Evolutionary conservation across 2,329 filamentous ascomycete genomes (phyloP).

Genomic region (Lasiodiplodia gonubiensis): DNA sequence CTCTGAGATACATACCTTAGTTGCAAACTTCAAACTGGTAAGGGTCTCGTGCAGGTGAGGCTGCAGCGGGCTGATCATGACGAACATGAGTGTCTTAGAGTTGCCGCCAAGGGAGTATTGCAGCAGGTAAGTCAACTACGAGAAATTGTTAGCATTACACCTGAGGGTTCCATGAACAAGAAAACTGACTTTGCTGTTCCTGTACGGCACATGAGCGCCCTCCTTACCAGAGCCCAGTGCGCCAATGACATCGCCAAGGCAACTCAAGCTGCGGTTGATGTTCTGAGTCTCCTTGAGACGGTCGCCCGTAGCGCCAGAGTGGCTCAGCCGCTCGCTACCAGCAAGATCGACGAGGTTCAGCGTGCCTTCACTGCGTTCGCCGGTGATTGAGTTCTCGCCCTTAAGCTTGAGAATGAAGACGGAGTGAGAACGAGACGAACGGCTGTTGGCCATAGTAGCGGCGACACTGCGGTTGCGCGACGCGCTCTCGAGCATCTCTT

Average conservation of each 20-base stretch:
- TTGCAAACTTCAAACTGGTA: slow-evolving; percentile 94
- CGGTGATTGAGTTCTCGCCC: slow-evolving; percentile 73
- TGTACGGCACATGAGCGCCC: slow-evolving; percentile 83
- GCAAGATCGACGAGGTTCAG: slow-evolving; percentile 96
- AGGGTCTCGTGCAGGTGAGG: slow-evolving; percentile 90
- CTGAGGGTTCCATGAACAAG: too few relatives aligned
- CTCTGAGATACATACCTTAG: slow-evolving; percentile 67
- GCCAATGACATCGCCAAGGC: slow-evolving; percentile 91
- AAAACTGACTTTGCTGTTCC: slow-evolving; percentile 80
- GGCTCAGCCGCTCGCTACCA: slow-evolving; percentile 87
- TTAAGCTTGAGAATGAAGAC: slow-evolving; percentile 84
- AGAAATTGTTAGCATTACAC: slow-evolving; percentile 32
- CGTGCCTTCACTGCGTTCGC: slow-evolving; percentile 87
- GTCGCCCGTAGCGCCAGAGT: slow-evolving; percentile 84
- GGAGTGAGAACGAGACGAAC: slow-evolving; percentile 91
- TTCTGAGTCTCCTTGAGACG: slow-evolving; percentile 92
- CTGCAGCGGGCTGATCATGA: slow-evolving; percentile 94
- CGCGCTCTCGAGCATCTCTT: slow-evolving; percentile 78
- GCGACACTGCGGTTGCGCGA: slow-evolving; percentile 88
- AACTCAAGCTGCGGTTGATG: slow-evolving; percentile 94
- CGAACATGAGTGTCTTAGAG: slow-evolving; percentile 98
- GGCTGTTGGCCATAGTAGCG: slow-evolving; percentile 95
- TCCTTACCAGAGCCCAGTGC: slow-evolving; percentile 84
- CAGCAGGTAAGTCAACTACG: slow-evolving; percentile 78
- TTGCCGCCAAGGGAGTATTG: slow-evolving; percentile 95